Evolutionary conservation across 2,329 filamentous ascomycete species (phyloP), one percentile per base, ranked within the genome.

Genomic region (Sporothrix variecibatus): DNA sequence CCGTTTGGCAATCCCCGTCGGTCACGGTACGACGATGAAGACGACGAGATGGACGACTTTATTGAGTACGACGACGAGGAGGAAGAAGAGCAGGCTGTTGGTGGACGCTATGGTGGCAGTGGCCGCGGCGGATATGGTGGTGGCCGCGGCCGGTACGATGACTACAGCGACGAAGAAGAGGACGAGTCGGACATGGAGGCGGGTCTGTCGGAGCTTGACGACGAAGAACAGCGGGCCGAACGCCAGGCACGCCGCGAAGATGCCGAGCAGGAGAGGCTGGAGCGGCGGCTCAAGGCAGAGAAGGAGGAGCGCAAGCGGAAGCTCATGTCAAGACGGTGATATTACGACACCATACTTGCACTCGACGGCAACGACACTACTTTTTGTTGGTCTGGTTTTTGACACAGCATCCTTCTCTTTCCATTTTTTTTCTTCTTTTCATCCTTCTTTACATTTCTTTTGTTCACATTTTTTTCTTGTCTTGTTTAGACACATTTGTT

Each of bases 121-220:
- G 62, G 60, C 20, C 43, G 71, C 60, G 43, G 58, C 46, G 71
- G 43, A 8, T 20, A 38, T 9, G 64, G 56, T 15, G 9, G 31
- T 6, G n/a, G 64, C 38, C n/a, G 60, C 1, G 31, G 74, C 26
- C 49, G 56, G 3, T 86, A 88, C 75, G 86, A 71, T 12, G 31
- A 73, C 64, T 75, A 74, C 17, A 87, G 85, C 2, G 91, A 89
- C 0, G 92, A 80, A 3, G 87, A 85, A 2, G 91, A 90, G 0
- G 92, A 81, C 6, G 92, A 91, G 5, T 93, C 91, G 6, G 93
- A 94, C 78, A 94, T 94, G 91, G 92, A 94, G 81, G 93, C 92
- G 1, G 92, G 92, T 46, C 81, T 92, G 51, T 91, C 91, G 75
- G 92, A 94, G 77, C 88, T 95, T 71, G 92, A 94, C 75, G 84